Evolutionary conservation across 768 basidiomycete species (phyloP), one percentile per base, ranked within the genome.

Genomic region (Tulasnella sp.): DNA sequence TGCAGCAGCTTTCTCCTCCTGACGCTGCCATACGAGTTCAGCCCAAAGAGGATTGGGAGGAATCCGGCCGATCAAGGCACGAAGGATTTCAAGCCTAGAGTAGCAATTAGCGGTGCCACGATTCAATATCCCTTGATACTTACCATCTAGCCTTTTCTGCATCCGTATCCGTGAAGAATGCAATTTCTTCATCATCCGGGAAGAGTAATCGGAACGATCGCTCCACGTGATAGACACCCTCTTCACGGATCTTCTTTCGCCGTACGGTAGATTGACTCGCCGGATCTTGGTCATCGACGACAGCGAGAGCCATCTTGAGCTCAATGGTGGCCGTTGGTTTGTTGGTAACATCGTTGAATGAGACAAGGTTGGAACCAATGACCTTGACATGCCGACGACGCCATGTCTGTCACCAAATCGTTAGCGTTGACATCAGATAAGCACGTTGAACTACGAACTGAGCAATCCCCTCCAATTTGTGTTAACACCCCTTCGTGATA

Each of bases 41-140:
- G 84, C 92, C 92, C 92, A 96, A 11, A 96, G 72, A 2, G 89
- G 89, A 67, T 93, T 88, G 2, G 87, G 85, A 7, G 92, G 92
- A 63, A 96, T 91, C 58, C 81, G 83, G 6, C 90, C 90, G 59
- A 94, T 81, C 35, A 94, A 74, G 0, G 88, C 86, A 49, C 79
- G 77, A 9, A 96, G 74, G 6, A 93, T 83, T 62, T 87, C 81
- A 61, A 96, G 73, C 92, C 92, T 96, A 66, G 4, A 19, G 48
- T 15, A 31, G 27, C 7, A 29, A 32, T 46, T 17, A 59, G 49
- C 21, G 19, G 25, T 31, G 6, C 9, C 15, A 17, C n/a, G n/a
- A 39, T 17, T 6, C 34, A 40, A 34, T 17, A 35, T 29, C 25
- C 2, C 54, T 56, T 9, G 35, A 6, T 6, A 69, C 82, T 60